Evolutionary conservation across 805 yeast species (phyloP).

Genomic region (Candida silvicultrix): DNA sequence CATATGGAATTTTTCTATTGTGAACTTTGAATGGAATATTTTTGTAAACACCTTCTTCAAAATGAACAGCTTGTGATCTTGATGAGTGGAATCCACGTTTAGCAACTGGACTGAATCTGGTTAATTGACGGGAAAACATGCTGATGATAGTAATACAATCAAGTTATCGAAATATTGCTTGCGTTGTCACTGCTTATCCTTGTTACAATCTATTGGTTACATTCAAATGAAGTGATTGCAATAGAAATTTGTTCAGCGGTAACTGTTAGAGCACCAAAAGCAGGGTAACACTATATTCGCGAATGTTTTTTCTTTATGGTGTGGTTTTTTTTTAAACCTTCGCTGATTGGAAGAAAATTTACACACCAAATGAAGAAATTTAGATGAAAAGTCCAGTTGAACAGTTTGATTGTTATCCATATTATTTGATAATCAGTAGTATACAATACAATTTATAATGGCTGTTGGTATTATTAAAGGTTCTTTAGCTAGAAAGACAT

Average conservation of each 20-base stretch:
- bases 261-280: no score
- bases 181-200: no score
- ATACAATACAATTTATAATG: slow-evolving; percentile 31
- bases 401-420: no score
- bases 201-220: no score
- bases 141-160: background rate
- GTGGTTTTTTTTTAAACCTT: background rate
- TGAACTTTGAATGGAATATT: slow-evolving; percentile 94
- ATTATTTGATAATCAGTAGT: no score
- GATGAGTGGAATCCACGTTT: slow-evolving; percentile 52
- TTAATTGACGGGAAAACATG: slow-evolving; percentile 28
- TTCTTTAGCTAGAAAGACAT: slow-evolving; percentile 70
- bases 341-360: background rate
- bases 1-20: slow-evolving; percentile 87
- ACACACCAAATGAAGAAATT: background rate
- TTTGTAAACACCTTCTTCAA: slow-evolving; percentile 79
- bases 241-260: no score
- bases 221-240: no score
- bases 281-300: no score
- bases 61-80: slow-evolving; percentile 41
- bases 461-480: slow-evolving; percentile 87
- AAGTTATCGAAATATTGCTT: no score
- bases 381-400: background rate
- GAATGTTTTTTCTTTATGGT: no score
- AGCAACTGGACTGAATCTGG: slow-evolving; percentile 32